Conservation (phyloP, 192 early-diverging fungal genomes). For the Mortierella alpina region DNA sequence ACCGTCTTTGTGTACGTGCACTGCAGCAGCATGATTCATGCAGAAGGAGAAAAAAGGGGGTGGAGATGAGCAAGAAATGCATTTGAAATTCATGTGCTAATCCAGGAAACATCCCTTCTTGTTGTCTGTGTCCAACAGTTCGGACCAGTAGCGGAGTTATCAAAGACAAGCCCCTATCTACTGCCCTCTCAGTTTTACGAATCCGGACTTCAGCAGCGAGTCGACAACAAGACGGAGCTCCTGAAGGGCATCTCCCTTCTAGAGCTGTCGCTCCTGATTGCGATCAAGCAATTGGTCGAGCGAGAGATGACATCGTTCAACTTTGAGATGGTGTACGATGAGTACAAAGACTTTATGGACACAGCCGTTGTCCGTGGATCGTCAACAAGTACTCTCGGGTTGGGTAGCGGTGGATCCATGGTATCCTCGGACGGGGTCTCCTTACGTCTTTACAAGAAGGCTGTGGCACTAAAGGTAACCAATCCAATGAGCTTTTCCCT, state of each 20-base stretch:
- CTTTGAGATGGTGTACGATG: conserved; percentile 95
- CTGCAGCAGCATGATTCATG: background rate
- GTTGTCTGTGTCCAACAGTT: conserved; percentile 35
- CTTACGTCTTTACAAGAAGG: conserved; percentile 79
- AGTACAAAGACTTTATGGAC: conserved; percentile 88
- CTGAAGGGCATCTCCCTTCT: conserved; percentile 79
- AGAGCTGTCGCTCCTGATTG: conserved; percentile 82
- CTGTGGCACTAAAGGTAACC: conserved; percentile 83
- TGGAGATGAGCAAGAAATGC: background rate
- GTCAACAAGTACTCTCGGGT: conserved; percentile 24
- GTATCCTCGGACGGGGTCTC: conserved; percentile 56
- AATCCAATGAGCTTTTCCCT: background rate
- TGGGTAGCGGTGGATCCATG: conserved; percentile 29
- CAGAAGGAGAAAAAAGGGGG: conserved; percentile 3
- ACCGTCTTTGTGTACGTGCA: conserved; percentile 62
- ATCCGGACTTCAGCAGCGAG: conserved; percentile 55
- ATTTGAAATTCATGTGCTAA: conserved; percentile 12
- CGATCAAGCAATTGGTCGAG: conserved; percentile 78
- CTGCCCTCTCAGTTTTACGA: conserved; percentile 48
- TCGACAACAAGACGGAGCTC: conserved; percentile 65
- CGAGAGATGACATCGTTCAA: conserved; percentile 81
- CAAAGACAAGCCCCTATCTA: conserved; percentile 49
- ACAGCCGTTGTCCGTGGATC: conserved; percentile 60
- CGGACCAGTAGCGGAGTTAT: conserved; percentile 56
- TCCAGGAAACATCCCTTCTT: background rate